Evolutionary conservation across 768 basidiomycete species (phyloP), one percentile per base, ranked within the genome.

Genomic region (Calocybe gangraenosa): DNA sequence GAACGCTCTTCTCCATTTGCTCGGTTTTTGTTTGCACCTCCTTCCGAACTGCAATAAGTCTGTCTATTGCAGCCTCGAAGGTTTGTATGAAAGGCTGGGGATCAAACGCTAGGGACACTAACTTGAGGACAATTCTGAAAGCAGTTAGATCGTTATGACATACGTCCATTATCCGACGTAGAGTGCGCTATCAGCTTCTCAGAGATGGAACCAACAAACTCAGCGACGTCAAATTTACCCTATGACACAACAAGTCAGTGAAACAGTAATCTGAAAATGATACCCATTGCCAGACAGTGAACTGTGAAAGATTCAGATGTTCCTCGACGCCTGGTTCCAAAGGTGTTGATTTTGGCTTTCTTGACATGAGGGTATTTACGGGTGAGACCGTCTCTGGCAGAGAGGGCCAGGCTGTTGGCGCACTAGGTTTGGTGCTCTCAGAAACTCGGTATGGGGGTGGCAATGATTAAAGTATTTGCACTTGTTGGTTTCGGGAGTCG

Each of bases 221-320:
- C 91, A 53, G 92, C 88, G 49, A 91, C 82, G 60, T 93, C 88
- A 65, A 95, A 93, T 68, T 92, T 91, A 48, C 85, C 87, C 88
- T 91, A 53, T 37, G 37, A 37, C 17, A 40, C 32, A 28, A 17
- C 42, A 37, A 38, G 46, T 38, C 23, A 48, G 38, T 36, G 36
- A 10, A 17, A 44, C 33, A 18, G 32, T 10, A 15, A 15, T 20
- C 40, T 23, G 28, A 30, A 31, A 49, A 18, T 5, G 28, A 40
- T 34, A 21, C 36, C 20, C 32, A 23, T 11, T 40, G 21, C 37
- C 30, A 21, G 23, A 81, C 82, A 71, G 80, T 77, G 60, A 83
- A 84, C 18, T 73, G 65, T 14, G 68, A 66, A 18, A 82, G 65
- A 35, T 71, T 67, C 1, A 83, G 68, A 44, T 79, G 76, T 31